phyloP scores from a whole-genome alignment of 1,139 yeast species.

The Yarrowia galli region DNA sequence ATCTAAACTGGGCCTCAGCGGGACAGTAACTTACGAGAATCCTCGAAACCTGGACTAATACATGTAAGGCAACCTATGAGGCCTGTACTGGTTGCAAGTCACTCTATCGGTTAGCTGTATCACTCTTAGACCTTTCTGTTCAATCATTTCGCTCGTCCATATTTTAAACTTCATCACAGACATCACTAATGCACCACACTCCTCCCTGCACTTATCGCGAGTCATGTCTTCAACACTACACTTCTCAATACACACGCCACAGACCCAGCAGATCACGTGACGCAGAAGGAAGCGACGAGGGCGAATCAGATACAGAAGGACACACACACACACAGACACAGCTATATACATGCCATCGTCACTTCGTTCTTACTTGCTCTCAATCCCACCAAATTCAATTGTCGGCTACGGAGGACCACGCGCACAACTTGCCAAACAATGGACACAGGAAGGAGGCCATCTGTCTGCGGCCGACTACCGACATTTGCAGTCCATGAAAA shows the following conservation, averaged over 20 bases:
- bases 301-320: no score
- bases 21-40: no score
- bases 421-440: background rate
- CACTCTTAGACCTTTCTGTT: no score
- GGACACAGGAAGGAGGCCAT: constrained; percentile 14
- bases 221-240: no score
- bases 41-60: no score
- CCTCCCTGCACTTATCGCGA: background rate
- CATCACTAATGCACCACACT: background rate
- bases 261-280: background rate
- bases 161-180: background rate
- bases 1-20: no score
- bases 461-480: constrained; percentile 11
- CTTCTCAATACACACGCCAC: no score
- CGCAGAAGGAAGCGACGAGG: background rate
- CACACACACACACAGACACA: no score
- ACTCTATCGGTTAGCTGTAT: no score
- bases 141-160: background rate
- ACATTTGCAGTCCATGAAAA: constrained; percentile 13
- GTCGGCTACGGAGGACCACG: constrained; percentile 21
- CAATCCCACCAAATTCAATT: background rate
- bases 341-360: background rate
- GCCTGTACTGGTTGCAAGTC: no score
- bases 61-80: no score
- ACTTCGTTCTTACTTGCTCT: constrained; percentile 2